phyloP scores from a whole-genome alignment of 768 basidiomycete genomes.

The Cystobasidium onofrii region DNA sequence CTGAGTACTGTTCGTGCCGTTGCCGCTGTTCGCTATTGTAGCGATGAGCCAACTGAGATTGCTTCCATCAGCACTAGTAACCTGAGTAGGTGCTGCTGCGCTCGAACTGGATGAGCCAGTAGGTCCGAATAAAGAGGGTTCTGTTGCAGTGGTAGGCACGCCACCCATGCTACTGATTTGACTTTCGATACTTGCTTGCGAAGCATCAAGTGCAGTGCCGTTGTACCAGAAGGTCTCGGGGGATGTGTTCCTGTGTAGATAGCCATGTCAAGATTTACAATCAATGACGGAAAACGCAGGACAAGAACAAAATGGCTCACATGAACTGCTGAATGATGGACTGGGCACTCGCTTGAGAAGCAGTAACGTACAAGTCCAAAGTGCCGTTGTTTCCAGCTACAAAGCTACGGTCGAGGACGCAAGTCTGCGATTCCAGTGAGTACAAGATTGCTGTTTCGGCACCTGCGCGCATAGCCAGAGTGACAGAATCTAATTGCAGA shows the following conservation, averaged over 20 bases:
- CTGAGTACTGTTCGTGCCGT: conserved; percentile 44
- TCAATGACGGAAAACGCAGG: neutral
- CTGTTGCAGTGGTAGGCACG: neutral
- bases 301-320: conserved; percentile 18
- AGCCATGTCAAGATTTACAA: neutral
- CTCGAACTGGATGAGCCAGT: conserved; percentile 31
- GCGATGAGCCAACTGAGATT: conserved; percentile 56
- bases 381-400: conserved; percentile 59
- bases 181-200: conserved; percentile 46
- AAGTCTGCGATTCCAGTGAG: conserved; percentile 62
- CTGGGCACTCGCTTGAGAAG: conserved; percentile 55
- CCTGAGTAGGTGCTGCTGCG: conserved; percentile 29
- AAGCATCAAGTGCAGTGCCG: conserved; percentile 51
- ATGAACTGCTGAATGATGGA: conserved; percentile 43
- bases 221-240: conserved; percentile 27
- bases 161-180: neutral
- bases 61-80: conserved; percentile 30
- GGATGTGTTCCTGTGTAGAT: conserved; percentile 28
- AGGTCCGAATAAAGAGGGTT: neutral
- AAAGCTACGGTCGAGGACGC: conserved; percentile 67
- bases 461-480: conserved; percentile 66
- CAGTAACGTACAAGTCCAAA: conserved; percentile 70
- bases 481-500: conserved; percentile 64
- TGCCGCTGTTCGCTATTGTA: conserved; percentile 49
- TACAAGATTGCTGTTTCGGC: conserved; percentile 75